phyloP scores from a whole-genome alignment of 257 asterid genomes.

The Fraxinus excelsior region DNA sequence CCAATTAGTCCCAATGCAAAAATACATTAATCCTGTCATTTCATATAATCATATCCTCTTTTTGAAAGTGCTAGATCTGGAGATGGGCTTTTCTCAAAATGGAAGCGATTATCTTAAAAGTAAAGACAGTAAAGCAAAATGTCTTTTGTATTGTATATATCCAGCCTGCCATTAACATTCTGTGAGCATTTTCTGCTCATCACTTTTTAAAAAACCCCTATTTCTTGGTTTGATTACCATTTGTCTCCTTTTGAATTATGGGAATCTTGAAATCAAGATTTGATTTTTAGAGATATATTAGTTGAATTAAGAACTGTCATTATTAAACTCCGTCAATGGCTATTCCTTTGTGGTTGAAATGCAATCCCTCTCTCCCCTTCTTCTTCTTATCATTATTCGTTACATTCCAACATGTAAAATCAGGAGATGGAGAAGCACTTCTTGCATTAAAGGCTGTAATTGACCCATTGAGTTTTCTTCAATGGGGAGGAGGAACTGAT shows the following conservation, averaged over 20 bases:
- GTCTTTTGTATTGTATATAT: conserved; percentile 28
- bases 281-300: conserved; percentile 6
- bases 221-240: conserved; percentile 5
- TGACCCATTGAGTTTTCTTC: conserved; percentile 62
- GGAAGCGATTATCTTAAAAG: conserved; percentile 25
- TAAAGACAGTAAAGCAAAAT: conserved; percentile 22
- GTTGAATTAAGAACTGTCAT: background rate
- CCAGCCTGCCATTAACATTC: conserved; percentile 16
- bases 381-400: conserved; percentile 10
- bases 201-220: background rate
- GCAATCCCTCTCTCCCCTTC: conserved; percentile 8
- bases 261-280: conserved; percentile 25
- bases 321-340: conserved; percentile 29
- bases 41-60: conserved; percentile 22
- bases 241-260: conserved; percentile 12
- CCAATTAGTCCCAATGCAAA: conserved; percentile 38
- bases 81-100: conserved; percentile 5
- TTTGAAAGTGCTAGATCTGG: conserved; percentile 47
- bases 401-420: conserved; percentile 35
- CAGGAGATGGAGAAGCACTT: conserved; percentile 75
- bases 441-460: conserved; percentile 51
- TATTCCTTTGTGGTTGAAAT: conserved; percentile 19
- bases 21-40: background rate
- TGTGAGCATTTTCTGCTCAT: conserved; percentile 27
- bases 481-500: conserved; percentile 48